Evolutionary conservation across 768 basidiomycete species (phyloP).

Genomic region (Lentinula edodes): DNA sequence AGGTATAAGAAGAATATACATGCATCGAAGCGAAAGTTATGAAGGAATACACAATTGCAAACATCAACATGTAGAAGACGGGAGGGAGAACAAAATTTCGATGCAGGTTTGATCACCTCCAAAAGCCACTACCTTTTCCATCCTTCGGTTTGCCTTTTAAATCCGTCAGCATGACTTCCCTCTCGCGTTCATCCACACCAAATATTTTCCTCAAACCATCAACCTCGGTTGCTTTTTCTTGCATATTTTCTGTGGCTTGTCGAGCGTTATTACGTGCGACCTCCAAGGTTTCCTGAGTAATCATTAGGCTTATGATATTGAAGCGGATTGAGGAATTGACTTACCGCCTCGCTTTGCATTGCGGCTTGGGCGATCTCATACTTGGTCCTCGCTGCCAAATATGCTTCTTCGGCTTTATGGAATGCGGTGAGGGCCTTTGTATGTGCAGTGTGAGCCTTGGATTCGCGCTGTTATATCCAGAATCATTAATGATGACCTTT

Average conservation of each 20-base stretch:
- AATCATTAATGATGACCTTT: too few relatives aligned
- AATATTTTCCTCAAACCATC: slow-evolving; percentile 60
- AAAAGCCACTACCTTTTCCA: neutral
- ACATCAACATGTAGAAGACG: too few relatives aligned
- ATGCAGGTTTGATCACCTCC: neutral
- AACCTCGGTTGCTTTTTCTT: slow-evolving; percentile 70
- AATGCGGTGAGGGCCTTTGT: slow-evolving; percentile 47
- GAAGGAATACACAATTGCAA: too few relatives aligned
- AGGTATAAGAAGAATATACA: too few relatives aligned
- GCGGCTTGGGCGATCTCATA: slow-evolving; percentile 49
- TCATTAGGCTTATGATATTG: too few relatives aligned
- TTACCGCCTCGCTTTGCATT: slow-evolving; percentile 32
- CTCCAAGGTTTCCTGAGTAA: slow-evolving; percentile 42
- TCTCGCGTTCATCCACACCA: slow-evolving; percentile 67
- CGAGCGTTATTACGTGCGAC: slow-evolving; percentile 45
- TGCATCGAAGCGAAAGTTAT: too few relatives aligned
- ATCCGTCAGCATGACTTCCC: slow-evolving; percentile 42
- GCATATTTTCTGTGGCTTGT: slow-evolving; percentile 55
- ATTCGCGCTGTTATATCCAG: too few relatives aligned
- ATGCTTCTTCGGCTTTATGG: slow-evolving; percentile 60
- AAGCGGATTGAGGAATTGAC: neutral
- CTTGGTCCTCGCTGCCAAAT: slow-evolving; percentile 54
- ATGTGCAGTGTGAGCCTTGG: slow-evolving; percentile 47
- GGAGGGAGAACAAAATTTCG: too few relatives aligned
- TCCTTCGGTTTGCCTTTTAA: slow-evolving; percentile 2